These are phyloP conservation scores for Colletotrichum lini DNA, from an alignment of 2,329 filamentous ascomycete genomes.

Conservation along the genomic window DNA sequence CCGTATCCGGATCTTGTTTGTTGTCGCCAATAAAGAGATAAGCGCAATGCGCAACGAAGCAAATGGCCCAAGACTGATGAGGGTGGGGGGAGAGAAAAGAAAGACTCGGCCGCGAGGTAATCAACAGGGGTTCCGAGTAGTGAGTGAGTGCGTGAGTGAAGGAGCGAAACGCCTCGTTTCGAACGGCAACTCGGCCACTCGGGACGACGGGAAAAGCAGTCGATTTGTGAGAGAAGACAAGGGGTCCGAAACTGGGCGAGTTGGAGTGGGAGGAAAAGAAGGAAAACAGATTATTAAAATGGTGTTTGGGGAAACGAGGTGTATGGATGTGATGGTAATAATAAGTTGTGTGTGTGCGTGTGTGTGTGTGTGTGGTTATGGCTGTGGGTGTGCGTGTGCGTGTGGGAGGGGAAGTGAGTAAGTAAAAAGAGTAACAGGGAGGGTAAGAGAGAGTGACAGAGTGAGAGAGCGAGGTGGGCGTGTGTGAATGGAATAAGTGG, in stretches of 20 bases:
- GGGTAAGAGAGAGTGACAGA: background rate
- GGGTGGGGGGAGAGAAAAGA: conserved; percentile 30
- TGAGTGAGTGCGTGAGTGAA: background rate
- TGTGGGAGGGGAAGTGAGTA: conserved; percentile 8
- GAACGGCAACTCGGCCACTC: conserved; percentile 12
- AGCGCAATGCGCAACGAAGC: conserved; percentile 30
- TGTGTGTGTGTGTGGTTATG: conserved; percentile 8
- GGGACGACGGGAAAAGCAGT: conserved; percentile 14
- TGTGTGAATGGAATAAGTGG: conserved; percentile 34
- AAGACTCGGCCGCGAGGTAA: conserved; percentile 14
- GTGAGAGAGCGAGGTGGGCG: conserved; percentile 24
- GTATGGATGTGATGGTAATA: conserved; percentile 34
- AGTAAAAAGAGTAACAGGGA: conserved; percentile 15
- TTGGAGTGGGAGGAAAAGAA: background rate
- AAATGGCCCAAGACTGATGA: conserved; percentile 1
- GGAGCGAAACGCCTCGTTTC: background rate
- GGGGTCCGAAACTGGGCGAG: background rate
- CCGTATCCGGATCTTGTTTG: conserved; percentile 35
- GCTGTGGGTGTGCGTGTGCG: conserved; percentile 9
- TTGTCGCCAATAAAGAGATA: conserved; percentile 41
- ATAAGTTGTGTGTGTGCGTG: conserved; percentile 24
- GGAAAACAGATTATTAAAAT: conserved; percentile 8
- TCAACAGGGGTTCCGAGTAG: background rate
- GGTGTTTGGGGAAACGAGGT: conserved; percentile 12
- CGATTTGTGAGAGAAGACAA: background rate